Evolutionary conservation across 371 early-diverging fungal genomes (phyloP).

Genomic region (Fennellomyces sp.): DNA sequence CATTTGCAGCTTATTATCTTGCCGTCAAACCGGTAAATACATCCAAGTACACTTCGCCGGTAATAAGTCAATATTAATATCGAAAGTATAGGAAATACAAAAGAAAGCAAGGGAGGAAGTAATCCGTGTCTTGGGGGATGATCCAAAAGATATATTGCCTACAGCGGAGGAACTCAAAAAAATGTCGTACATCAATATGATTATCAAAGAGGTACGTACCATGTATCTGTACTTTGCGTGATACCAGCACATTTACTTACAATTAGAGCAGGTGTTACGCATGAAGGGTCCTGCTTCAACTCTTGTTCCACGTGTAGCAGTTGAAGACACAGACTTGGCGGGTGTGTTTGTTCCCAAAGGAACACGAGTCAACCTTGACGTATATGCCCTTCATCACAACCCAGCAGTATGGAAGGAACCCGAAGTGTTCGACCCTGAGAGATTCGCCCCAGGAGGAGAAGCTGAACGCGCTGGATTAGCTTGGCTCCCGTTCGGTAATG

Average conservation of each 20-base stretch:
- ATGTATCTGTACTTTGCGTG: too few species aligned
- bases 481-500: slow-evolving; percentile 36
- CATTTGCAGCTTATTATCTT: slow-evolving; percentile 36
- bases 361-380: slow-evolving; percentile 35
- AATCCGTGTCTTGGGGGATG: slow-evolving; percentile 46
- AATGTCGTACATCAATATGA: slow-evolving; percentile 42
- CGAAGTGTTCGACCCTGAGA: slow-evolving; percentile 24
- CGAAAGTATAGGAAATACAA: slow-evolving; percentile 27
- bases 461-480: slow-evolving; percentile 15
- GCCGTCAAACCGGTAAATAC: slow-evolving; percentile 40
- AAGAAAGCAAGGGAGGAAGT: slow-evolving; percentile 45
- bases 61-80: not conserved
- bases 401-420: slow-evolving; percentile 26
- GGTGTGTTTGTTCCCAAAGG: slow-evolving; percentile 49
- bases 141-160: slow-evolving; percentile 32
- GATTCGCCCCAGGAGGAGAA: slow-evolving; percentile 23
- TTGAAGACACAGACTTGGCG: too few species aligned
- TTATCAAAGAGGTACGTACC: slow-evolving; percentile 34
- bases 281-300: too few species aligned
- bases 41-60: not conserved
- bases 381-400: slow-evolving; percentile 27
- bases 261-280: too few species aligned
- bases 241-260: too few species aligned
- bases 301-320: too few species aligned
- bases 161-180: slow-evolving; percentile 39